Evolutionary conservation across 768 basidiomycete species (phyloP).

Genomic region (Leccinum incarnatum): DNA sequence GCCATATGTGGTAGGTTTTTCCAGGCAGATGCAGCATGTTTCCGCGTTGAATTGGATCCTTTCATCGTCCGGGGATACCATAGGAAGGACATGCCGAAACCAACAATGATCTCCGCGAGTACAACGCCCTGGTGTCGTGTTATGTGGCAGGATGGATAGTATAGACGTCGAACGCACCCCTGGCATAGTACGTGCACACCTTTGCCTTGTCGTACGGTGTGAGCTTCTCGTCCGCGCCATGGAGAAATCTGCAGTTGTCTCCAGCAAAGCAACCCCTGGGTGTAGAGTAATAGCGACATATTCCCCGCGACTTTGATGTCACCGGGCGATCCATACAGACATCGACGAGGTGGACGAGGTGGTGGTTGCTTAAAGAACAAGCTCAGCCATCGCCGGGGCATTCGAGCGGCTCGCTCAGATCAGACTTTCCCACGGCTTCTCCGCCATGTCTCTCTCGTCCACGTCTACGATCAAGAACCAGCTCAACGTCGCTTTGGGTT

Average conservation of each 20-base stretch:
- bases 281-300: slow-evolving; percentile 65
- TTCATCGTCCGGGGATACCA: slow-evolving; percentile 21
- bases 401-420: not conserved
- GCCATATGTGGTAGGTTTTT: slow-evolving; percentile 67
- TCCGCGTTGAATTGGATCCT: slow-evolving; percentile 39
- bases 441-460: slow-evolving; percentile 68
- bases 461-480: slow-evolving; percentile 72
- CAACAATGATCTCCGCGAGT: slow-evolving; percentile 68
- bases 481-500: slow-evolving; percentile 58
- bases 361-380: not conserved
- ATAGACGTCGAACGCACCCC: slow-evolving; percentile 39
- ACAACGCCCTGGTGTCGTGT: slow-evolving; percentile 56
- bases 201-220: slow-evolving; percentile 74
- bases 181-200: slow-evolving; percentile 61
- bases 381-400: not conserved
- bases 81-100: slow-evolving; percentile 57
- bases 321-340: slow-evolving; percentile 48
- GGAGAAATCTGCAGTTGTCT: slow-evolving; percentile 73
- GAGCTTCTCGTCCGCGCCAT: slow-evolving; percentile 49
- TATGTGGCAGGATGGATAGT: not conserved
- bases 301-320: slow-evolving; percentile 69
- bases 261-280: slow-evolving; percentile 69
- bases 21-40: slow-evolving; percentile 71
- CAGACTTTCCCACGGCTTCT: slow-evolving; percentile 16
- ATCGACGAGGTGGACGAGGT: slow-evolving; percentile 20